Evolutionary conservation across 139 green algal species (phyloP), one percentile per base, ranked within the genome.

Genomic region (Coccomyxa sp.): DNA sequence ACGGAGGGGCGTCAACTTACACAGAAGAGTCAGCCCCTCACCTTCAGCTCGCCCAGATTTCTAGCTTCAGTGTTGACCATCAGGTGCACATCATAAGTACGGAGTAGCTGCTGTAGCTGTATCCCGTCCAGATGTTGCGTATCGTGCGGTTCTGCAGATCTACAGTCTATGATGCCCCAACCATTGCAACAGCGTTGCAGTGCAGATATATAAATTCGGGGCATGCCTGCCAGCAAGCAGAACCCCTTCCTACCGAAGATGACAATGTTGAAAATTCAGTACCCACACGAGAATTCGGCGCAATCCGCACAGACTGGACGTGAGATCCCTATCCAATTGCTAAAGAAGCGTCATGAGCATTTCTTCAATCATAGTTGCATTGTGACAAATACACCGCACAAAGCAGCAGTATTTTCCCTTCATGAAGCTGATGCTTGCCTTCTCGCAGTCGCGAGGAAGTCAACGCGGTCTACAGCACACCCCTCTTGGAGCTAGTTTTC

Each of bases 401-500:
- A 51, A 14, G 9, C 63, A 71, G 4, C 63, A 71, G 63, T 71
- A 25, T 25, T 21, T 11, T 25, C 63, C 21, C 21, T 21, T 21
- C 18, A 71, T 25, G 63, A 21, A n/a, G 18, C 21, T 71, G n/a
- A 28, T 71, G 21, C 18, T 71, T 25, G 63, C 21, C 18, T 71
- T 14, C 21, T 31, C 85, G 83, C 91, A 98, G 95, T 17, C 90
- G 94, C 13, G 92, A 97, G 63, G 96, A 99, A 86, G 90, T 99
- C 0, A 45, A 86, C 27, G 91, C 94, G 30, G 92, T 99, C 12
- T 98, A 95, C 87, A 85, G 94, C 74, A 94, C 91, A 9, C 94
- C 97, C 0, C 87, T 99, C 17, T 84, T 99, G 82, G 97, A 99
- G 76, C 90, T 99, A 0, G 89, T 99, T 0, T 96, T 91, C 88